Conservation (phyloP, 148 eudicot species). For the Spergularia marina region DNA sequence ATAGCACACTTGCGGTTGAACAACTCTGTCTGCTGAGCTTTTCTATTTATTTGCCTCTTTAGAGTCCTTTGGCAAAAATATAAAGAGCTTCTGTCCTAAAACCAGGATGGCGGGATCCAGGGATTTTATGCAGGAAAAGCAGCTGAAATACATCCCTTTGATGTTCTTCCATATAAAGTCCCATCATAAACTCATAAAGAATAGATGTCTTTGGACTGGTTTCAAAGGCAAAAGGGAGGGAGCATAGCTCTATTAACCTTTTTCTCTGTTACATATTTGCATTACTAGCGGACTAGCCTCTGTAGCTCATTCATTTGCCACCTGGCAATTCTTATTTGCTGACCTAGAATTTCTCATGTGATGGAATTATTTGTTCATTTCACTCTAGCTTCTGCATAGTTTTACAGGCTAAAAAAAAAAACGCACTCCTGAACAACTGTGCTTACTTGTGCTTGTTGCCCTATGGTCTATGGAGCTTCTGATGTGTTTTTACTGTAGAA, state of each 20-base stretch:
- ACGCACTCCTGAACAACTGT: not conserved
- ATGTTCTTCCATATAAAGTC: not conserved
- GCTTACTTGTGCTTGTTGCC: not conserved
- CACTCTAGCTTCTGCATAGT: not conserved
- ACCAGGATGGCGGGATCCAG: not conserved
- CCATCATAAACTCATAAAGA: not conserved
- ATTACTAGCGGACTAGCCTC: not conserved
- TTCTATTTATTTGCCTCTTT: too few species aligned
- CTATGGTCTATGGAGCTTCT: not conserved
- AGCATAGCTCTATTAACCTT: not conserved
- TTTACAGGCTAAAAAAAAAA: too few species aligned
- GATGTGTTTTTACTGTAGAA: not conserved
- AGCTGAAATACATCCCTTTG: not conserved
- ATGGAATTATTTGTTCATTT: not conserved
- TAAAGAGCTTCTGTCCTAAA: not conserved
- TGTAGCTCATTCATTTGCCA: not conserved
- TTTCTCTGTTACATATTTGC: not conserved
- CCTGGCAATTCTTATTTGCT: not conserved
- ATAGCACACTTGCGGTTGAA: too few species aligned
- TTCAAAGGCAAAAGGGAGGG: not conserved
- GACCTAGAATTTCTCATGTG: not conserved
- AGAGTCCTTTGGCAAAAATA: not conserved
- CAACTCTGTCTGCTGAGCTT: too few species aligned
- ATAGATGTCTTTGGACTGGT: not conserved
- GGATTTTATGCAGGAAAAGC: not conserved